Conservation (phyloP, 2,329 filamentous ascomycete species). For the Sclerotinia minor region DNA sequence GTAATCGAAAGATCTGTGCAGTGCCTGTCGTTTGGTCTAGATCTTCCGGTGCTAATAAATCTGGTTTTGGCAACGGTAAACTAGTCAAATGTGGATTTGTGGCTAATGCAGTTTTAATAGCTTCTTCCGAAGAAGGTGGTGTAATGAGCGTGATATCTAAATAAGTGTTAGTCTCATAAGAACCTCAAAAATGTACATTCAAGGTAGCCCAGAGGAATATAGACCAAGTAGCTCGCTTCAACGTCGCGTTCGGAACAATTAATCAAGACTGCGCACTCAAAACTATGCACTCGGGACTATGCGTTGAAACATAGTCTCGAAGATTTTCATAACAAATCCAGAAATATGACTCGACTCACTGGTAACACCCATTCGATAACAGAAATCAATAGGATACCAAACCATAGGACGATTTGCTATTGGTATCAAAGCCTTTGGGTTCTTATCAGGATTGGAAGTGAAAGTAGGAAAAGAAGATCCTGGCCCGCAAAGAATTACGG, state of each 20-base stretch:
- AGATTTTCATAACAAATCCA: neutral
- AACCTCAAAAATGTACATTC: neutral
- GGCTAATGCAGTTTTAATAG: constrained; percentile 68
- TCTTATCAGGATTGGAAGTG: constrained; percentile 75
- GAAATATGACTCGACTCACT: constrained; percentile 50
- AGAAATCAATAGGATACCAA: constrained; percentile 86
- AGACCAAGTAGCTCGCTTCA: neutral
- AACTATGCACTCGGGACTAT: neutral
- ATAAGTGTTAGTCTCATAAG: constrained; percentile 27
- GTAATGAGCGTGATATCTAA: constrained; percentile 63
- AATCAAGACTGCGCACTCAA: no score
- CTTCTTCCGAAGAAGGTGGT: constrained; percentile 63
- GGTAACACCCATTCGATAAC: constrained; percentile 76
- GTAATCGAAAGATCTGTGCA: constrained; percentile 80
- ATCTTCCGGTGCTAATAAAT: constrained; percentile 72
- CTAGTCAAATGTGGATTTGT: constrained; percentile 77
- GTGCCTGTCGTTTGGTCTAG: constrained; percentile 85
- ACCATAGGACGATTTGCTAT: constrained; percentile 87
- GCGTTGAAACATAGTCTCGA: neutral
- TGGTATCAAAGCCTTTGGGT: constrained; percentile 78
- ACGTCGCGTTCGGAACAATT: neutral
- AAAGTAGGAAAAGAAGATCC: constrained; percentile 82
- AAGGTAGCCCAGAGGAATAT: neutral
- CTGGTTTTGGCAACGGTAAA: constrained; percentile 70
- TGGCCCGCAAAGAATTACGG: constrained; percentile 78